These are phyloP conservation scores for Starmera dryadoides DNA, from an alignment of 805 yeast species.

Conservation along the genomic window DNA sequence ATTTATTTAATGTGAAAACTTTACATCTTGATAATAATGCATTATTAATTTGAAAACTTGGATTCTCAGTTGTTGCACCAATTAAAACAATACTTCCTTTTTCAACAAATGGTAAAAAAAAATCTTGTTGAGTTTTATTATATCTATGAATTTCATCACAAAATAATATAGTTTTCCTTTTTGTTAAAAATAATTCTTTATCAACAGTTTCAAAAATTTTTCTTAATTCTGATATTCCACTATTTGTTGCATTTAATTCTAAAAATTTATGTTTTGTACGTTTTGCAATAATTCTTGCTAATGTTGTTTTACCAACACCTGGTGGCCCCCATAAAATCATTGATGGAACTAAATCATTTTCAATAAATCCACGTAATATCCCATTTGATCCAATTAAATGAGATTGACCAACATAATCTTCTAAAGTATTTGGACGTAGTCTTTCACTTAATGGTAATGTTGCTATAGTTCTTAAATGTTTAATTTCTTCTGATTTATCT, in stretches of 20 bases:
- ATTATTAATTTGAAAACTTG: slow-evolving; percentile 70
- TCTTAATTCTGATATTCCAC: slow-evolving; percentile 59
- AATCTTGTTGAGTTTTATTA: slow-evolving; percentile 81
- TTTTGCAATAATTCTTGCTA: slow-evolving; percentile 48
- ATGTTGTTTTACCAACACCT: slow-evolving; percentile 85
- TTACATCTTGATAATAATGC: slow-evolving; percentile 84
- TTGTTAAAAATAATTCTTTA: slow-evolving; percentile 31
- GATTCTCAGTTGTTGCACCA: slow-evolving; percentile 98
- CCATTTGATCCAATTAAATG: slow-evolving; percentile 68
- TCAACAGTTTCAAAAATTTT: slow-evolving; percentile 41
- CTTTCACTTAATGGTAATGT: slow-evolving; percentile 60
- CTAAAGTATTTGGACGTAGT: slow-evolving; percentile 67
- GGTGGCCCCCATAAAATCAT: slow-evolving; percentile 94
- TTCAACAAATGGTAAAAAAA: slow-evolving; percentile 77
- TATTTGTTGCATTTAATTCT: slow-evolving; percentile 81
- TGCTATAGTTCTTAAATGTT: slow-evolving; percentile 8
- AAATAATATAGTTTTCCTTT: slow-evolving; percentile 61
- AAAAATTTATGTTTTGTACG: slow-evolving; percentile 41
- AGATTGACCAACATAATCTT: slow-evolving; percentile 77
- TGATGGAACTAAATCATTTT: slow-evolving; percentile 64
- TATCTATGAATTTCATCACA: slow-evolving; percentile 93
- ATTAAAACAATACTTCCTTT: slow-evolving; percentile 72
- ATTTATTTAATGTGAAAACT: slow-evolving; percentile 58
- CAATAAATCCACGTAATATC: slow-evolving; percentile 55
- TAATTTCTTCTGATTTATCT: slow-evolving; percentile 11